phyloP scores from a whole-genome alignment of 2,329 filamentous ascomycete genomes.

The Cryoendolithus antarcticus region DNA sequence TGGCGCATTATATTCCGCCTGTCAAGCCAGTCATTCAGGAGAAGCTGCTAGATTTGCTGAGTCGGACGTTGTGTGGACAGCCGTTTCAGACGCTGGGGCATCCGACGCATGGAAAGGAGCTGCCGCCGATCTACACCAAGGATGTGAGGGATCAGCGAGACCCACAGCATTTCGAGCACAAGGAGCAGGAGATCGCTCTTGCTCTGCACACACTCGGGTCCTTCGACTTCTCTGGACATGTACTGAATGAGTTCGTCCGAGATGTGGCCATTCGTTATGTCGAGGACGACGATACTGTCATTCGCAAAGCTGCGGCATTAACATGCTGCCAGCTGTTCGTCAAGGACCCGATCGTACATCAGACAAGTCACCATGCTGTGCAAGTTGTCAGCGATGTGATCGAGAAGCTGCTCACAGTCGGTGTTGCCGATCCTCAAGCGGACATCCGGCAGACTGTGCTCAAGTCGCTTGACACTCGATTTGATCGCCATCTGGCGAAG shows the following conservation, averaged over 20 bases:
- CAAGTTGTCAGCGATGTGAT: conserved; percentile 97
- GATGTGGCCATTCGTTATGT: conserved; percentile 98
- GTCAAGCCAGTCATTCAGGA: conserved; percentile 90
- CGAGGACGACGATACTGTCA: conserved; percentile 87
- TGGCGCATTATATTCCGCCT: conserved; percentile 96
- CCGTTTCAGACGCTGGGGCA: conserved; percentile 88
- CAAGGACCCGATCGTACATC: conserved; percentile 91
- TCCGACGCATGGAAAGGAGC: conserved; percentile 70
- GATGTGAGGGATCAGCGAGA: conserved; percentile 67
- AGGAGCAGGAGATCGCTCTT: conserved; percentile 79
- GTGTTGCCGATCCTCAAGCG: conserved; percentile 78
- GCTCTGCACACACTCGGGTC: conserved; percentile 93
- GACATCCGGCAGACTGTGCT: conserved; percentile 83
- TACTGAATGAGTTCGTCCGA: conserved; percentile 95
- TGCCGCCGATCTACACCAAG: conserved; percentile 63
- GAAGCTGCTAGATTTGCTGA: conserved; percentile 84
- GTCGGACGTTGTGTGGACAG: conserved; percentile 81
- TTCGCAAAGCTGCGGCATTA: conserved; percentile 83
- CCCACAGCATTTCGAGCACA: conserved; percentile 62
- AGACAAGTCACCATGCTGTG: conserved; percentile 92
- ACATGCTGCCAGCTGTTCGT: conserved; percentile 98
- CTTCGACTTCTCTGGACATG: conserved; percentile 86
- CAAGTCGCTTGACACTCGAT: conserved; percentile 78
- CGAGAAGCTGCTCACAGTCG: conserved; percentile 87
- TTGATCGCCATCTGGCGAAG: conserved; percentile 92